Evolutionary conservation across 2,329 filamentous ascomycete species (phyloP), one percentile per base, ranked within the genome.

Genomic region (Fusarium pseudoanthophilum): DNA sequence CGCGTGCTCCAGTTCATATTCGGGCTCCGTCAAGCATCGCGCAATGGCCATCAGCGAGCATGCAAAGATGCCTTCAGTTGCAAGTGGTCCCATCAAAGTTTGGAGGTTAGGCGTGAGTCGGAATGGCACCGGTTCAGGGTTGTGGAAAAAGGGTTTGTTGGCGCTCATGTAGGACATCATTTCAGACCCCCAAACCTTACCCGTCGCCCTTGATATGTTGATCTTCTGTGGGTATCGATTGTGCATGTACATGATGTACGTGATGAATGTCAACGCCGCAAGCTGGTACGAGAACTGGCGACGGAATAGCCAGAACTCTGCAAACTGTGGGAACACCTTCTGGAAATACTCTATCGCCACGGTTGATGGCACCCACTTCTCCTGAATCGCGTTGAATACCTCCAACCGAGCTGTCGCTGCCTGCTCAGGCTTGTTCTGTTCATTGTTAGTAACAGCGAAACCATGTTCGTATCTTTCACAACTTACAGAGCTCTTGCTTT

Each of bases 301-400:
- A 67, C 96, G 93, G 93, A 99, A 99, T 65, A 99, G 89, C 95
- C 95, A 99, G 87, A 98, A 98, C 78, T 98, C 95, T 51, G 93
- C 90, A 82, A 94, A 99, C 72, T 93, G 92, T 36, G 95, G 93
- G 84, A 96, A 98, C 10, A 91, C 93, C 74, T 89, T 87, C 80
- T 95, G 93, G 89, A 98, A 98, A 85, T 95, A 98, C 74, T 97
- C 91, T 60, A 97, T 88, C 28, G 92, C 92, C 67, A 98, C 86
- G 7, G 90, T 94, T 67, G 92, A 91, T 11, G 95, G 93, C 63
- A 98, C 95, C 89, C 92, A 97, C 80, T 95, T 95, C 81, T 97
- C 93, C 82, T 98, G 95, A 74, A 99, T 97, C 4, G 95, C 93
- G 48, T 92, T 92, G 80, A 97, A 94, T n/a, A 97, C 95, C 82